Base-by-base conservation (phyloP, 768 basidiomycete genomes). In the Artomyces pyxidatus region DNA sequence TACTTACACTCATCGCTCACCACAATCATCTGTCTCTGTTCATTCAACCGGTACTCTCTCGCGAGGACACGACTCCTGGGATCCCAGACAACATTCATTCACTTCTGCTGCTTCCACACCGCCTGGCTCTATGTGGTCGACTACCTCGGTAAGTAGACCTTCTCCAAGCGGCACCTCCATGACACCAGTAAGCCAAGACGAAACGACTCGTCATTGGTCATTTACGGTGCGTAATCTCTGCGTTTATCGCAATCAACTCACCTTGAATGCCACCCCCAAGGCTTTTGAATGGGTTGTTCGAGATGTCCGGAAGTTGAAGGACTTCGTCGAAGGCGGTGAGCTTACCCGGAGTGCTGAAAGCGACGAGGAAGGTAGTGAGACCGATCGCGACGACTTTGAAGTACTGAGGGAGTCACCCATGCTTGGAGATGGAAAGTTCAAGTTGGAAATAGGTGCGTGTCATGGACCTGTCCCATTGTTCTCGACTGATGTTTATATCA, bases 231-330 rank as follows among this genome's bases (percentile, higher is more conserved):
- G 72, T 61, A 37, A 32, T 38, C 29, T 12, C 16, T 26, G 30
- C 12, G 19, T 37, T 45, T 16, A 27, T 4, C 7, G 1, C 6
- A 6, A n/a, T 45, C 21, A 30, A 6, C 2, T 32, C 17, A 32
- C 23, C 10, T 27, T 12, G 3, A 23, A 4, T 26, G 10, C 29
- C 27, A 9, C 14, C 10, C 21, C 3, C 10, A 47, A 86, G 84
- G 82, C 82, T 0, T 83, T 87, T 57, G 84, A 89, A 62, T 87
- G 85, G 84, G 67, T 71, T 8, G 72, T 88, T 21, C 71, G 73
- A 25, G 73, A 81, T 55, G 73, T 83, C 6, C 66, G 70, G 44
- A 77, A 74, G 49, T 65, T 88, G 37, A 69, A 73, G 32, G 72
- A 81, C 47, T 76, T 73, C 52, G 70, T 87, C 3, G 83, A 86